Base-by-base conservation (phyloP, 2,329 filamentous ascomycete genomes). In the Fusarium drepaniforme region DNA sequence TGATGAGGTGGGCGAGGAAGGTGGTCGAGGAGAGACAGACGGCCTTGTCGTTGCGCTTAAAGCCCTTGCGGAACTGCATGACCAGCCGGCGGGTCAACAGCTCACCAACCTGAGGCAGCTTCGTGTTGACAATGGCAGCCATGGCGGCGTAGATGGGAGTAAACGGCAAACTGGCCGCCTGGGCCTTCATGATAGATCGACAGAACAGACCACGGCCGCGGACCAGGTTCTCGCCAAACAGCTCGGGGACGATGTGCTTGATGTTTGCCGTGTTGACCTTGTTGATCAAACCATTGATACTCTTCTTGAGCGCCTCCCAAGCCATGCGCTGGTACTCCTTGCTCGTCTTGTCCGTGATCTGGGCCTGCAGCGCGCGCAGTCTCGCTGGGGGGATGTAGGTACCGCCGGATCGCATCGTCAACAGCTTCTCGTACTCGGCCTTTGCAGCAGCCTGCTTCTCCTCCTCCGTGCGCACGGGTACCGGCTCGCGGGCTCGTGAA, bases 301-400 rank as follows among this genome's bases (percentile, higher is more conserved):
- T 97, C 88, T 99, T 99, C 87, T 99, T 99, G 80, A 99, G 87
- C 15, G 96, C 96, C 84, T 99, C 97, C 97, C 97, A 99, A 11
- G 96, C 95, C 94, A 99, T 97, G 79, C 97, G 94, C 89, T 98
- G 97, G 82, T 98, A 98, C 85, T 98, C 97, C 84, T 98, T 97
- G 84, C 93, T 97, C 65, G 90, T 92, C 88, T 97, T 98, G 86
- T 99, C 97, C 72, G 95, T 98, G 83, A 99, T 98, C 84, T 98
- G 95, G 64, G 96, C 94, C 86, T 99, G 97, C 71, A 99, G 90
- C 44, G 96, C 96, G 78, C 95, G 92, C 81, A 99, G 88, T 77
- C 95, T 90, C 63, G 96, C 96, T 0, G 97, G 97, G 23, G 97
- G 97, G 72, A 99, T 97, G 82, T 99, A 99, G 28, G 95, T 97